Base-by-base conservation (phyloP, 2,329 filamentous ascomycete species). In the Botrytis aclada region DNA sequence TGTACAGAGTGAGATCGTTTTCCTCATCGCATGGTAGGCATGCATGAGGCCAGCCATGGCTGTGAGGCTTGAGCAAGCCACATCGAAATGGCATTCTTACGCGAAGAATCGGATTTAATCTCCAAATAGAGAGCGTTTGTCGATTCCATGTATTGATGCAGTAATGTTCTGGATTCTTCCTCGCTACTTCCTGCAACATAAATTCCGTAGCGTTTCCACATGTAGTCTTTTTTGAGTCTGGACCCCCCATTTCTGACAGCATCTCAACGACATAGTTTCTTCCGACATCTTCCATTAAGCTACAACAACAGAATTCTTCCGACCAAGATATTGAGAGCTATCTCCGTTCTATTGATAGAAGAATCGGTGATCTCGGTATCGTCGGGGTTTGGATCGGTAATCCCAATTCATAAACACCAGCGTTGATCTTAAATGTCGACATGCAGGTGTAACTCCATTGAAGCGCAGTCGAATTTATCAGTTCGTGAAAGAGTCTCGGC, bases 321-420 rank as follows among this genome's bases (percentile, higher is more conserved):
- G 22, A 58, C 20, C 56, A 67, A 67, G 32, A 43, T n/a, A 51
- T 51, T 9, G 7, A 39, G 25, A 56, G 8, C 56, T 70, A 72
- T 72, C 47, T 72, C 32, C 70, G 70, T 67, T 69, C 63, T 61
- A 37, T 61, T 39, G 69, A 64, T 71, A 64, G 60, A 72, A 45
- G 20, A 8, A 56, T 67, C 47, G 62, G 37, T 32, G 16, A 10
- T 43, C 29, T 29, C 39, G 43, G 43, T 2, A 47, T 29, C 25
- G 47, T 47, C 54, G 41, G 70, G 41, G n/a, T 22, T 45, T 72
- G 70, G 8, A 61, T 72, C 61, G 45, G 25, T 69, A 67, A 69
- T 72, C 14, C 47, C 10, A 51, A 43, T 47, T 56, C 20, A 47
- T 5, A 60, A 18, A 61, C 37, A 47, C 14, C 16, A 37, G 34